Evolutionary conservation across 2,329 filamentous ascomycete species (phyloP), one percentile per base, ranked within the genome.

Genomic region (Ceratocystis papillata): DNA sequence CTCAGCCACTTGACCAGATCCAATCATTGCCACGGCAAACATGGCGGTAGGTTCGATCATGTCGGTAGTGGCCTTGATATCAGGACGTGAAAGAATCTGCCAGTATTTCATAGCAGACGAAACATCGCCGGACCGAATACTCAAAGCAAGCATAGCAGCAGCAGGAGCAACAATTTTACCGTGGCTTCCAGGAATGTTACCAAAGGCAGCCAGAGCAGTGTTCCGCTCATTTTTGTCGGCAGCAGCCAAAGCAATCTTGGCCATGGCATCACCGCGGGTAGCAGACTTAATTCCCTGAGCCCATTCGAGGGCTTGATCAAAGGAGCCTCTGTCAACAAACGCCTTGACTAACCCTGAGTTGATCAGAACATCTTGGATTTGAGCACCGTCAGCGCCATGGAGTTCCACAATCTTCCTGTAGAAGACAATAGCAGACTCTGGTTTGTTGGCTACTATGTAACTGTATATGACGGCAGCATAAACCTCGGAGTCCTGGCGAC

Each of bases 391-490:
- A 25, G 80, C 79, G 30, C 79, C 81, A 68, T 83, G 87, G 73
- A 79, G 81, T 25, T 81, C 78, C 17, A 89, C 80, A 68, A 99
- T 87, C 75, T 87, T 91, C 70, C 88, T 80, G 73, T 94, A 87
- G 75, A 99, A 97, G 72, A 88, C 89, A 75, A 88, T 81, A 48
- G 90, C 94, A 48, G 90, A 90, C 50, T 90, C 86, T 45, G 87
- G 76, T 76, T 93, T 89, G 71, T 89, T 88, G 68, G 87, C 91
- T 55, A 87, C 80, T 66, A 95, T 83, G 72, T 97, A 97, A 1
- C 91, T 91, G 71, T 90, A 89, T 76, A 97, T 87, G 65, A 99
- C 80, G n/a, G 93, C 83, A 28, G 92, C 90, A 73, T 99, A 97
- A 5, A 97, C 88, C 70, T 90, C 82, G 33, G 87, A 84, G 73